Conservation (phyloP, 495 filamentous ascomycete genomes). For the Penicillium canescens region DNA sequence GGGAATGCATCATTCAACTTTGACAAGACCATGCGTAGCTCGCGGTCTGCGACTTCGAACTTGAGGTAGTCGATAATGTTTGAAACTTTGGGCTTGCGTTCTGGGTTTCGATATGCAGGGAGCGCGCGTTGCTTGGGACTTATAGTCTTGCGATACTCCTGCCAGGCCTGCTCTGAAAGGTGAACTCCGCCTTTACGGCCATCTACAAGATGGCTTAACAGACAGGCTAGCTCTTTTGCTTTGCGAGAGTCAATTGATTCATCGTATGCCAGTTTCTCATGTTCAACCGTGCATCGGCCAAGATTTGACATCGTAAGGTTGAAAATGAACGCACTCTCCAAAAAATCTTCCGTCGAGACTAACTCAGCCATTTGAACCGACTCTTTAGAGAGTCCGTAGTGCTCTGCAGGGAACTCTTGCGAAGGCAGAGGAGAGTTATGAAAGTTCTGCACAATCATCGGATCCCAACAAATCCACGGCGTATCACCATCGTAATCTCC, state of each 20-base stretch:
- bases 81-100: conserved; percentile 35
- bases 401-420: conserved; percentile 39
- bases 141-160: conserved; percentile 44
- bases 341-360: conserved; percentile 41
- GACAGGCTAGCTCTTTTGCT: conserved; percentile 61
- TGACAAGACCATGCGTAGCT: conserved; percentile 50
- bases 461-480: conserved; percentile 91
- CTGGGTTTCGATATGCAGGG: conserved; percentile 43
- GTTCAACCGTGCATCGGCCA: conserved; percentile 73
- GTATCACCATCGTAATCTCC: conserved; percentile 95
- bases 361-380: conserved; percentile 39
- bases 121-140: conserved; percentile 29
- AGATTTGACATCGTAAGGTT: conserved; percentile 65
- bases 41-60: conserved; percentile 57
- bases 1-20: conserved; percentile 45
- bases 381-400: conserved; percentile 62
- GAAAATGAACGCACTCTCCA: conserved; percentile 61
- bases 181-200: conserved; percentile 70
- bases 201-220: conserved; percentile 82
- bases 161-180: conserved; percentile 62
- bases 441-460: conserved; percentile 71
- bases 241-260: conserved; percentile 54
- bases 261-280: conserved; percentile 69
- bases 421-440: conserved; percentile 62
- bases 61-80: conserved; percentile 73